Evolutionary conservation across 768 basidiomycete species (phyloP).

Genomic region (Hygrocybe coccinea): DNA sequence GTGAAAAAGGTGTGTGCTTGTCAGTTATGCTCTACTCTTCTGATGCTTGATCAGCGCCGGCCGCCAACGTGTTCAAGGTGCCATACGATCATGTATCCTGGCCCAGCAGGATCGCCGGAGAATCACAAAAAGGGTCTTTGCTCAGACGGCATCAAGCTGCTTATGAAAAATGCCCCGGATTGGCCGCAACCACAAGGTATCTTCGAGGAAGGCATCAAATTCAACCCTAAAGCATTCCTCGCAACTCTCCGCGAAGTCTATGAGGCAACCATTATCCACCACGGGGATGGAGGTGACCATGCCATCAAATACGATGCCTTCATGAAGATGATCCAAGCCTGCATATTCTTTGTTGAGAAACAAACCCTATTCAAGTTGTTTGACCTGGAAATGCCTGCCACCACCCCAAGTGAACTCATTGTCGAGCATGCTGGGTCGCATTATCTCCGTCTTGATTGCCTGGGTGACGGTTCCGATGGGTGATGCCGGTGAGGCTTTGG

Average conservation of each 20-base stretch:
- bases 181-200: slow-evolving; percentile 2
- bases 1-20: neutral
- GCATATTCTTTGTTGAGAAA: neutral
- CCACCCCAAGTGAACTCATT: neutral
- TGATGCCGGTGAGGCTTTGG: too few relatives aligned
- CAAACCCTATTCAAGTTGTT: neutral
- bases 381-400: neutral
- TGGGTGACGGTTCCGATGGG: neutral
- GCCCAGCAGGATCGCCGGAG: slow-evolving; percentile 5
- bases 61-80: slow-evolving; percentile 12
- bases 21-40: neutral
- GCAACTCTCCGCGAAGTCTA: neutral
- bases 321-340: neutral
- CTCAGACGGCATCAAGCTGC: neutral
- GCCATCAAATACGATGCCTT: neutral
- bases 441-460: neutral
- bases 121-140: slow-evolving; percentile 8
- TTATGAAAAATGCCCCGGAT: neutral
- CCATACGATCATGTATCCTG: slow-evolving; percentile 13
- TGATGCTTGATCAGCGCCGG: slow-evolving; percentile 1
- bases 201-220: neutral
- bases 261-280: neutral
- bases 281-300: neutral
- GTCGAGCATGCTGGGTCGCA: neutral
- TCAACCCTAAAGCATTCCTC: neutral